Conservation (phyloP, 2,329 filamentous ascomycete species). For the Albophoma yamanashiensis region DNA sequence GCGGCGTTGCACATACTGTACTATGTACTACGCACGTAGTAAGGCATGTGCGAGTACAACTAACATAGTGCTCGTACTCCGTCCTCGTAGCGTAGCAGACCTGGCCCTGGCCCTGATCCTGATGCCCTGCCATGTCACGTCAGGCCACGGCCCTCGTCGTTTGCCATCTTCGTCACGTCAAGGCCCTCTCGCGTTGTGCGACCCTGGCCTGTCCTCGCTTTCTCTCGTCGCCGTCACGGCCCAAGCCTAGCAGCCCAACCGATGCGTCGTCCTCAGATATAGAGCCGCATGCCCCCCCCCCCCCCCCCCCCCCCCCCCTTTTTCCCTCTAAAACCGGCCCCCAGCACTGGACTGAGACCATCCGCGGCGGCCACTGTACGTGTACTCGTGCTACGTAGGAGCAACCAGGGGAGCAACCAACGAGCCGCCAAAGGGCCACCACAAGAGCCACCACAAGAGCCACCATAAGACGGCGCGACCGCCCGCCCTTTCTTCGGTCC, state of each 20-base stretch:
- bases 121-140: slow-evolving; percentile 8
- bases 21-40: too few species aligned
- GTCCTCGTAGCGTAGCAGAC: background rate
- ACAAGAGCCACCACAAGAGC: too few species aligned
- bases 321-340: background rate
- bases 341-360: background rate
- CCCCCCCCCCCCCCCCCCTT: slow-evolving; percentile 2
- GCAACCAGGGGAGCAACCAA: too few species aligned
- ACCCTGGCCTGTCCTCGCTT: background rate
- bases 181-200: background rate
- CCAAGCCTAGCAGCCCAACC: background rate
- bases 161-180: background rate
- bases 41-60: too few species aligned
- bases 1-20: background rate
- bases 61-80: too few species aligned
- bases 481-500: background rate
- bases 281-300: background rate
- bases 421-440: too few species aligned
- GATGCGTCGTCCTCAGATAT: background rate
- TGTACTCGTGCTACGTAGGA: too few species aligned
- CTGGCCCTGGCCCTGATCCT: background rate
- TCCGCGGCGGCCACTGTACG: background rate
- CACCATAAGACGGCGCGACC: background rate
- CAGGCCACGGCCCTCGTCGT: slow-evolving; percentile 3
- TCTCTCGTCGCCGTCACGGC: background rate